Evolutionary conservation across 768 basidiomycete species (phyloP), one percentile per base, ranked within the genome.

Genomic region (Suillus cothurnatus): DNA sequence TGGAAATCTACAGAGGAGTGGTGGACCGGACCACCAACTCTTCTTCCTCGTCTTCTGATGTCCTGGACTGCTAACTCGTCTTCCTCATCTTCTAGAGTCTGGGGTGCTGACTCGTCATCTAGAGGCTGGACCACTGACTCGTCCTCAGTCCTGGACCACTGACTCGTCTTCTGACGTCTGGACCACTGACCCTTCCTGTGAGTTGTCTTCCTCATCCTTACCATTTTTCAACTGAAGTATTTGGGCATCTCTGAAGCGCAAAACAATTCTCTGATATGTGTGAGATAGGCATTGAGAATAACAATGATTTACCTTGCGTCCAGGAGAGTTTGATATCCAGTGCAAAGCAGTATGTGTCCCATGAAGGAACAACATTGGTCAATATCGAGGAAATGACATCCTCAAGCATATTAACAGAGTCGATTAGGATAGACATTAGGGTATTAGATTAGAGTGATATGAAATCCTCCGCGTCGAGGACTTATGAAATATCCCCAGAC

Each of bases 371-470:
- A 26, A 61, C 5, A 12, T 43, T 43, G n/a, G 43, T 31, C 38
- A 41, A 61, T 43, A 61, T 61, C 17, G 11, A 61, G 59, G 59
- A 61, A 26, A 61, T 61, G 6, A 61, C 15, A n/a, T 61, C 59
- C 32, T 43, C 59, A 2, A 61, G n/a, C 11, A 61, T 61, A 6
- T 19, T 41, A 12, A 61, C 59, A 39, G 38, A 26, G 31, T 61
- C 34, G 6, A 49, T 49, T 49, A 49, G 14, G 47, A 49, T 49
- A 49, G 47, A 14, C 47, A 49, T 49, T 26, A 49, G 47, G 47
- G 47, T 49, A 26, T 49, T 26, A 49, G 2, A 49, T 49, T 26
- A 49, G 47, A 49, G 14, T 49, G 47, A 49, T 26, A 26, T 49
- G 23, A 49, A 49, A 49, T 1, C 23, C 47, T 47, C 45, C n/a